Conservation (phyloP, 169 alveolate genomes). For the Besnoitia besnoiti region DNA sequence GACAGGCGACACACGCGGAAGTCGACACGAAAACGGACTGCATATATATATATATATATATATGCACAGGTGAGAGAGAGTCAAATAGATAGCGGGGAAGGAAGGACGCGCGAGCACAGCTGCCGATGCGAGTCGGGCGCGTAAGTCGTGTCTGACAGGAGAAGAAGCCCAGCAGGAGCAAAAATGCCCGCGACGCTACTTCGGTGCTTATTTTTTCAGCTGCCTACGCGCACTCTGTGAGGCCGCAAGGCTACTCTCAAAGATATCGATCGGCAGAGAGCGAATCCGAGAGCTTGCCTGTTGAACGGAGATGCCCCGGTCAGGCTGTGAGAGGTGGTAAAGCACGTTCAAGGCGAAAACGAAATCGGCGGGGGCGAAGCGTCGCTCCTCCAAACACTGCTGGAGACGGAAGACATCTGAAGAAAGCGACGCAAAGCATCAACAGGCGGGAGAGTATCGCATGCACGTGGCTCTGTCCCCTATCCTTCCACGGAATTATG, state of each 20-base stretch:
- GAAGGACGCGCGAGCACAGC: not conserved
- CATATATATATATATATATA: not conserved
- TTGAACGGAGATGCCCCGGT: slow-evolving; percentile 46
- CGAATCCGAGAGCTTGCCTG: slow-evolving; percentile 11
- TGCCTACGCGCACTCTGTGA: no score
- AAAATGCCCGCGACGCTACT: no score
- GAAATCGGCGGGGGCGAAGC: slow-evolving; percentile 50
- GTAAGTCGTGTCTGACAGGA: no score
- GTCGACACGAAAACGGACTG: not conserved
- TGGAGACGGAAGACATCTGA: slow-evolving; percentile 44
- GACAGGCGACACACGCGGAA: not conserved
- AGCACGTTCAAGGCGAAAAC: slow-evolving; percentile 39
- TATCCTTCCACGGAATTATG: no score
- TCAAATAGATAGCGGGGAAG: not conserved
- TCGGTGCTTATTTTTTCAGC: no score
- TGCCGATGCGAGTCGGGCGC: no score
- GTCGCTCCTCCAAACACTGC: slow-evolving; percentile 54
- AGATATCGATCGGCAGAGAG: not conserved
- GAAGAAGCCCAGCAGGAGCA: no score
- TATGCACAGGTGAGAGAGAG: slow-evolving; percentile 1
- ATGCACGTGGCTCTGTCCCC: no score
- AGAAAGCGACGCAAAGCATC: not conserved
- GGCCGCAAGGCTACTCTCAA: no score
- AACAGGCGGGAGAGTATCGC: not conserved
- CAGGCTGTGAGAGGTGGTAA: slow-evolving; percentile 38